Conservation (phyloP, 805 yeast genomes). For the Phaffomyces antillensis region DNA sequence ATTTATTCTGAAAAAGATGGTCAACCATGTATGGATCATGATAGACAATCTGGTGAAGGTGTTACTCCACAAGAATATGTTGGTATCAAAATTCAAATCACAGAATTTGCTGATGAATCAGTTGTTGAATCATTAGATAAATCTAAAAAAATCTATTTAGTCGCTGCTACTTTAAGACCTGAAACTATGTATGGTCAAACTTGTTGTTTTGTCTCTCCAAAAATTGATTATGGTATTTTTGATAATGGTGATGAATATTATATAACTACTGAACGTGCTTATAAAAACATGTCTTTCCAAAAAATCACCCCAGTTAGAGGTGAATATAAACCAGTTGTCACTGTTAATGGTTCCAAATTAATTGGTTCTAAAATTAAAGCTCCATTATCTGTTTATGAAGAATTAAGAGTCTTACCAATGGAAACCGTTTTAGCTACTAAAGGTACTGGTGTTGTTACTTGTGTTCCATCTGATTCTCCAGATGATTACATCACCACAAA, state of each 20-base stretch:
- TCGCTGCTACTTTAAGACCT: constrained; percentile 97
- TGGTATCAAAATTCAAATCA: constrained; percentile 80
- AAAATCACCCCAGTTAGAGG: constrained; percentile 89
- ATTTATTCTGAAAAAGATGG: constrained; percentile 97
- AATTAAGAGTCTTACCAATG: constrained; percentile 89
- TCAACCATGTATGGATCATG: constrained; percentile 99
- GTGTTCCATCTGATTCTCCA: constrained; percentile 98
- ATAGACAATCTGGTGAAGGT: constrained; percentile 95
- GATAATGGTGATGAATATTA: constrained; percentile 72
- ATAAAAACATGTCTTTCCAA: constrained; percentile 95
- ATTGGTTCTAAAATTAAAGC: constrained; percentile 85
- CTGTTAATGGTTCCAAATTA: constrained; percentile 62
- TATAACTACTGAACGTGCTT: constrained; percentile 90
- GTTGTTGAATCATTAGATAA: constrained; percentile 31
- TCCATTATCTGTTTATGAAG: constrained; percentile 65
- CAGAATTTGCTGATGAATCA: constrained; percentile 44
- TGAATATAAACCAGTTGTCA: constrained; percentile 49
- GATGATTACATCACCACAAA: constrained; percentile 87
- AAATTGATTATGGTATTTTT: constrained; percentile 84
- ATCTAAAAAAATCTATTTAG: constrained; percentile 65
- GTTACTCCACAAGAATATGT: constrained; percentile 95
- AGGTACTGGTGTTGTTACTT: constrained; percentile 99
- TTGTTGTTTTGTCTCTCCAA: constrained; percentile 95
- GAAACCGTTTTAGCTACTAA: constrained; percentile 90
- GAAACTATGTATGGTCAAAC: constrained; percentile 99